A percentile compares a stretch with the other conserved stretches of the same genome.
Conservation (phyloP, 805 yeast genomes). For the Candida quercuum region DNA sequence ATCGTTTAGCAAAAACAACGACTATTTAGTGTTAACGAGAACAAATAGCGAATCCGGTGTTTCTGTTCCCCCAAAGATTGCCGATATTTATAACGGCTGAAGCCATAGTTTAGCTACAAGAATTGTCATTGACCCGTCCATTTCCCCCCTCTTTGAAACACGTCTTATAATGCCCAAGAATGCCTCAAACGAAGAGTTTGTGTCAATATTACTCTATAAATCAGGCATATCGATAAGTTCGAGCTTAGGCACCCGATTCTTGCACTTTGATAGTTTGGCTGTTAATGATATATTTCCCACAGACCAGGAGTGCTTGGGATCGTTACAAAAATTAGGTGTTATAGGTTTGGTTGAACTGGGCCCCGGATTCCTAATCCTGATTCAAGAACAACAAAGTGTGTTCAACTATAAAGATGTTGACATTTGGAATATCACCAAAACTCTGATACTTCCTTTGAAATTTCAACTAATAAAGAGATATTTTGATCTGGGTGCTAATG, state of each 20-base stretch:
- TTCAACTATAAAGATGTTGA: constrained; percentile 11
- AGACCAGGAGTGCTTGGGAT: constrained; percentile 3
- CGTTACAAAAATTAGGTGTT: constrained; percentile 10
- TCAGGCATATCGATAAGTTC: constrained; percentile 8
- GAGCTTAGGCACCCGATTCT: constrained; percentile 3
- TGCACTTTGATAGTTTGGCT: constrained; percentile 2
- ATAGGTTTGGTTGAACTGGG: constrained; percentile 20
- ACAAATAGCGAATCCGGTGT: too few relatives aligned
- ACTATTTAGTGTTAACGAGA: too few relatives aligned
- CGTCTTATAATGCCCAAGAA: background rate
- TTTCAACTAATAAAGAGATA: constrained; percentile 13
- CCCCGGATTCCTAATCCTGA: constrained; percentile 20
- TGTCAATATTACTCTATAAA: constrained; percentile 7
- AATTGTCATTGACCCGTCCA: too few relatives aligned
- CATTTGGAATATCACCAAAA: constrained; percentile 16
- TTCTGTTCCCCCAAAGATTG: too few relatives aligned
- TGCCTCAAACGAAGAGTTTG: background rate
- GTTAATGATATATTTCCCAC: background rate
- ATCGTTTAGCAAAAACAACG: too few relatives aligned
- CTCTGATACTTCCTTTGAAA: constrained; percentile 20
- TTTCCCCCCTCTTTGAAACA: too few relatives aligned
- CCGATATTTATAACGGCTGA: too few relatives aligned
- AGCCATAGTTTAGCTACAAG: too few relatives aligned
- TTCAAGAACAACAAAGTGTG: constrained; percentile 11
- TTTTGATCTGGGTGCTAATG: too few relatives aligned